Evolutionary conservation across 208 protist genomes (phyloP).

Genomic region (Leishmania tarentolae): DNA sequence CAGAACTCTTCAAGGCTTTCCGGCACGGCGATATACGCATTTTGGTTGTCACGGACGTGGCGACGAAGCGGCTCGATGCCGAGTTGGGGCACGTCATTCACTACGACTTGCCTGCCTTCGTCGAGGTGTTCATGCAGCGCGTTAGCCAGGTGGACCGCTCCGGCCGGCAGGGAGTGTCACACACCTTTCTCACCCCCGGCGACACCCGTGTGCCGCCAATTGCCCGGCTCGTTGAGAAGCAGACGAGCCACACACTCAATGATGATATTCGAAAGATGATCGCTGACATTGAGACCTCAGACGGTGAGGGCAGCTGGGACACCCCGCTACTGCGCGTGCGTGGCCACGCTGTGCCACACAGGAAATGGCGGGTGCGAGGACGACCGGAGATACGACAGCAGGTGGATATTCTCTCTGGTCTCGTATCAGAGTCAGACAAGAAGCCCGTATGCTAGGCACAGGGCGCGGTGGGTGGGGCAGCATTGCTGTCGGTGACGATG

Average conservation of each 20-base stretch:
- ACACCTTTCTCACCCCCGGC: constrained; percentile 90
- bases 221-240: constrained; percentile 56
- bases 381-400: constrained; percentile 34
- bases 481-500: background rate
- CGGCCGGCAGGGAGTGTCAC: constrained; percentile 92
- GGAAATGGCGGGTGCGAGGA: constrained; percentile 45
- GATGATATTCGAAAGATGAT: constrained; percentile 34
- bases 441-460: constrained; percentile 9
- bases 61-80: constrained; percentile 94
- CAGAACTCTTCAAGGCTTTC: constrained; percentile 80
- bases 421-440: constrained; percentile 12
- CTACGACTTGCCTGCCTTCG: constrained; percentile 94
- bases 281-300: constrained; percentile 17
- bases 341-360: constrained; percentile 24
- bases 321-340: constrained; percentile 24
- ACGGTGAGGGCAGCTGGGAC: constrained; percentile 48
- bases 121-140: constrained; percentile 98
- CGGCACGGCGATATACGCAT: constrained; percentile 81
- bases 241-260: constrained; percentile 41
- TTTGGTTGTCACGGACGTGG: constrained; percentile 96
- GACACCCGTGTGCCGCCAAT: constrained; percentile 62
- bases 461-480: too few relatives aligned
- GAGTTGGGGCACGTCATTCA: constrained; percentile 96
- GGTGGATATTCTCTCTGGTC: constrained; percentile 23
- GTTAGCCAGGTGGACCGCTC: constrained; percentile 97